These are phyloP conservation scores for Achaetomium macrosporum DNA, from an alignment of 2,329 filamentous ascomycete species.

Conservation along the genomic window DNA sequence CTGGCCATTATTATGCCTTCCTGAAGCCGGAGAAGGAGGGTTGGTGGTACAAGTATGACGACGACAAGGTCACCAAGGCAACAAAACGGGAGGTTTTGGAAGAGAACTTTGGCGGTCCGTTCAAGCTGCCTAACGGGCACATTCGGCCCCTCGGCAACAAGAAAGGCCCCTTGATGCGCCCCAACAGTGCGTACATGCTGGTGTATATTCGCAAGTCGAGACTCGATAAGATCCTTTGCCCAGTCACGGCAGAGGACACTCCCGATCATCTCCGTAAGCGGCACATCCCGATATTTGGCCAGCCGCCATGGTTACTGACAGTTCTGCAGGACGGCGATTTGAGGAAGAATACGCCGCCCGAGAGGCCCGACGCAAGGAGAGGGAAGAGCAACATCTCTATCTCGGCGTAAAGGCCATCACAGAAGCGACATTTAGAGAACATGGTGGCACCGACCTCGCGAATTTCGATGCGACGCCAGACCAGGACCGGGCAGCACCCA, in stretches of 20 bases:
- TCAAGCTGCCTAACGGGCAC: constrained; percentile 46
- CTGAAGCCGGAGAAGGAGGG: constrained; percentile 90
- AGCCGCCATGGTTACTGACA: constrained; percentile 1
- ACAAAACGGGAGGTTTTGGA: constrained; percentile 88
- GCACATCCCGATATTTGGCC: not conserved
- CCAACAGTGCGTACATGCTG: constrained; percentile 94
- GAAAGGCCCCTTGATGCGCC: constrained; percentile 54
- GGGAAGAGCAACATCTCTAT: constrained; percentile 91
- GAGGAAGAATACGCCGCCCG: constrained; percentile 73
- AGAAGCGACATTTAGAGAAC: constrained; percentile 71
- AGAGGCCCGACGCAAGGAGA: constrained; percentile 77
- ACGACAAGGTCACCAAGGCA: constrained; percentile 92
- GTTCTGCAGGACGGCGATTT: constrained; percentile 55
- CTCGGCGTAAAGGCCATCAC: constrained; percentile 78
- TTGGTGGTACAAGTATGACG: constrained; percentile 94
- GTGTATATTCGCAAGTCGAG: constrained; percentile 90
- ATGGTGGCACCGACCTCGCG: constrained; percentile 79
- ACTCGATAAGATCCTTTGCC: constrained; percentile 74
- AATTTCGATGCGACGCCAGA: constrained; percentile 55
- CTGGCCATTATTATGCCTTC: constrained; percentile 97
- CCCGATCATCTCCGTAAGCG: constrained; percentile 71
- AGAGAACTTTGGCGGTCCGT: constrained; percentile 94
- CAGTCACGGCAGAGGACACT: constrained; percentile 70
- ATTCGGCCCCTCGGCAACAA: constrained; percentile 46
- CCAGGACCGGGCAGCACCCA: constrained; percentile 62